phyloP scores from a whole-genome alignment of 1,284 basidiomycete genomes.

The Cryptococcus sp. region DNA sequence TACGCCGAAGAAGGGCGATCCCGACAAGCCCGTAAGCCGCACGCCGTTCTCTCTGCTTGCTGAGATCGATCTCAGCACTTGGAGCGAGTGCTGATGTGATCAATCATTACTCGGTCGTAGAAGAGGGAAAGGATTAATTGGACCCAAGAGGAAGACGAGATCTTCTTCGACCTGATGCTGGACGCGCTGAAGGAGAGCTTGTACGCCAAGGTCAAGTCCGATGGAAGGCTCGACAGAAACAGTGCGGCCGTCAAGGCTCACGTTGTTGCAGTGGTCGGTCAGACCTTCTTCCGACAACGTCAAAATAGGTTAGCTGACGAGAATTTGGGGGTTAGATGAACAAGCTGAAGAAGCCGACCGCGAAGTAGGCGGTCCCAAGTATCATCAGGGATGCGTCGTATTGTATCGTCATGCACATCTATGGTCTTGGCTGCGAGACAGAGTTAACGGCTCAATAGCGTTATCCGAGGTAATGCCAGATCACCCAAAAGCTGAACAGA shows the following conservation, averaged over 20 bases:
- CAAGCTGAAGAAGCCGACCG: slow-evolving; percentile 9
- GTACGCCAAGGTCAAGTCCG: slow-evolving; percentile 23
- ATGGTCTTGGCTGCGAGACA: background rate
- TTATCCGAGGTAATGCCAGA: slow-evolving; percentile 84
- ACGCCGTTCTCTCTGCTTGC: background rate
- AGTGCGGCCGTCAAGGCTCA: slow-evolving; percentile 27
- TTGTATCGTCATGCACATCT: slow-evolving; percentile 1
- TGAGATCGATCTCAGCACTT: no score
- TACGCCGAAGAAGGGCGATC: slow-evolving; percentile 10
- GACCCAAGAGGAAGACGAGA: slow-evolving; percentile 21
- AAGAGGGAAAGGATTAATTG: slow-evolving; percentile 15
- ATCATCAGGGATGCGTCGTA: background rate
- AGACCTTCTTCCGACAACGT: no score
- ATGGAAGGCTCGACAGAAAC: slow-evolving; percentile 30
- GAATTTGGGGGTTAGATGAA: slow-evolving; percentile 9
- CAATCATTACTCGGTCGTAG: slow-evolving; percentile 13
- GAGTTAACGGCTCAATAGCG: background rate
- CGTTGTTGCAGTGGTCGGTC: slow-evolving; percentile 34
- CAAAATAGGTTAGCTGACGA: no score
- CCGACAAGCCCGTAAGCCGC: slow-evolving; percentile 5
- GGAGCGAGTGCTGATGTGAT: background rate
- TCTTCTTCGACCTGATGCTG: slow-evolving; percentile 16
- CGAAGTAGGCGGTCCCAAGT: background rate
- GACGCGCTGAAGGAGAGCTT: slow-evolving; percentile 11
- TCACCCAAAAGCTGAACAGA: slow-evolving; percentile 85